Evolutionary conservation across 805 yeast genomes (phyloP), one percentile per base, ranked within the genome.

Genomic region (Wickerhamiella kurtzmanii): DNA sequence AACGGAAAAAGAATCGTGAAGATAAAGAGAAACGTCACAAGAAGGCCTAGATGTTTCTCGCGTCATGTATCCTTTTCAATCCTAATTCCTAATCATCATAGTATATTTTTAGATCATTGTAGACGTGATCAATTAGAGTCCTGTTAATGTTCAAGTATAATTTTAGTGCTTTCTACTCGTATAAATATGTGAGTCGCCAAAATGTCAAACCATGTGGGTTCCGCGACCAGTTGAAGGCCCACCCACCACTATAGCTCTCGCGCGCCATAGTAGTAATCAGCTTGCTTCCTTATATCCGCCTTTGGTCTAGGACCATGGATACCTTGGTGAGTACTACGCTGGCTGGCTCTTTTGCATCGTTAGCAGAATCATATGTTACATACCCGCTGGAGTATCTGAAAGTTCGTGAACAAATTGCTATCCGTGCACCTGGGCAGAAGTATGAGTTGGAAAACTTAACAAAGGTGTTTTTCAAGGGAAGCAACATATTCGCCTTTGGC

Each of bases 401-500:
- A 50, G 58, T 60, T 35, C 57, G 64, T 13, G 57, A 59, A 41
- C 70, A 67, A 55, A 55, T 67, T 39, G 60, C 60, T 11, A 35
- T 57, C 25, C 52, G 54, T 37, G 56, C 55, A 18, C 28, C 36
- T 17, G 49, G 37, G 28, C 48, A 35, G 22, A 43, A 35, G 46
- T 55, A 50, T 48, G 49, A 46, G 45, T 44, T 55, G 17, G 60
- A 60, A 36, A 28, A 44, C 32, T 44, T 53, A 43, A 48, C 54
- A 20, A 41, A 54, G 28, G 59, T 58, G 19, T 51, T 58, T 42
- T 74, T 66, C 56, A 61, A 65, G 18, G 96, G 97, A 1, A 76
- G 84, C 55, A 74, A 82, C 44, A 85, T 94, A 0, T 63, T 86
- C 49, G 81, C 85, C 35, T 53, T 78, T 0, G 96, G 96, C 3